These are phyloP conservation scores for Lactifluus rugatus DNA, from an alignment of 768 basidiomycete genomes.

Conservation along the genomic window DNA sequence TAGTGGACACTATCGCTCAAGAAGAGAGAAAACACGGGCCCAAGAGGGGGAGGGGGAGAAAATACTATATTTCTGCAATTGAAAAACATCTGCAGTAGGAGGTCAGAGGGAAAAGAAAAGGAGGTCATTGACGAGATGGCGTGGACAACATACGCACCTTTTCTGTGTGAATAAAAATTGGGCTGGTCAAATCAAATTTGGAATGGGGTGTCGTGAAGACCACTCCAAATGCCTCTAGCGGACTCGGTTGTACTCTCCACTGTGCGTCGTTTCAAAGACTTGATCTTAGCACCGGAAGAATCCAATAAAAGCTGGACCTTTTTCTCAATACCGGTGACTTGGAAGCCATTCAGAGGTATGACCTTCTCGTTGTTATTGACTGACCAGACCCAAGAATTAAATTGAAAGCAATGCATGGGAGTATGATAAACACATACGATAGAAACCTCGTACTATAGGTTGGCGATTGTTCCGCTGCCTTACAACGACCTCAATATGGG, in stretches of 20 bases:
- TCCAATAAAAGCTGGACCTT: constrained; percentile 81
- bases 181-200: constrained; percentile 29
- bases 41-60: neutral
- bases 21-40: neutral
- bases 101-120: neutral
- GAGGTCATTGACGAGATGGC: no score
- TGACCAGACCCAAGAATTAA: constrained; percentile 27
- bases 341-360: constrained; percentile 65
- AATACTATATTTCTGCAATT: neutral
- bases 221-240: constrained; percentile 84
- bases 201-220: constrained; percentile 67
- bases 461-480: constrained; percentile 64
- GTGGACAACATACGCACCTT: neutral
- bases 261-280: constrained; percentile 57
- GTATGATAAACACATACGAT: constrained; percentile 41
- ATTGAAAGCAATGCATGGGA: neutral
- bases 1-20: neutral
- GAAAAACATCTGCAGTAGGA: neutral
- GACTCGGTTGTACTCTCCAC: constrained; percentile 76
- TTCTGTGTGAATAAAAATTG: neutral
- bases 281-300: constrained; percentile 80
- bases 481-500: constrained; percentile 80
- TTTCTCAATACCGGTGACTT: constrained; percentile 61
- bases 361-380: constrained; percentile 87
- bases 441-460: constrained; percentile 77